A percentile compares a stretch with the other conserved stretches of the same genome.
These are phyloP conservation scores for Curvularia verruculosa DNA, from an alignment of 2,329 filamentous ascomycete genomes.

Conservation along the genomic window DNA sequence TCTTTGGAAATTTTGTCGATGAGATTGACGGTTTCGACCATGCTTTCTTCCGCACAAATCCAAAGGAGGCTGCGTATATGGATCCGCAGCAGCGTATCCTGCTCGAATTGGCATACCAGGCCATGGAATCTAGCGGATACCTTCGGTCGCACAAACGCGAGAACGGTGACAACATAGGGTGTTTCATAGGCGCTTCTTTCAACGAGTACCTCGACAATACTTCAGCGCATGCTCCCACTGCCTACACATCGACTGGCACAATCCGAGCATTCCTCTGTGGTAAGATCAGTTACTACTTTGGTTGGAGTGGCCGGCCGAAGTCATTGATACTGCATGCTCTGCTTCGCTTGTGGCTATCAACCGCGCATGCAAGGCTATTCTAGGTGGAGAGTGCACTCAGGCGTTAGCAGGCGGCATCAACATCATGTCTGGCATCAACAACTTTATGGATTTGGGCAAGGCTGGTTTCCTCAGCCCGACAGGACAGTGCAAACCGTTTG, in stretches of 20 bases:
- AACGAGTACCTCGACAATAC: constrained; percentile 36
- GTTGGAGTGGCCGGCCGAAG: constrained; percentile 31
- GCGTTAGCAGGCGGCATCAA: constrained; percentile 41
- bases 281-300: constrained; percentile 31
- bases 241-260: constrained; percentile 23
- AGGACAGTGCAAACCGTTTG: constrained; percentile 54
- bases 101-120: constrained; percentile 36
- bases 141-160: constrained; percentile 1
- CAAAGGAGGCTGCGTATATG: constrained; percentile 26
- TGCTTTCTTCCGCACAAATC: constrained; percentile 28
- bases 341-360: constrained; percentile 39
- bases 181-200: constrained; percentile 38
- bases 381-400: background rate
- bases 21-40: constrained; percentile 38
- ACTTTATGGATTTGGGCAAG: constrained; percentile 43
- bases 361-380: constrained; percentile 32
- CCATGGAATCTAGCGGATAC: constrained; percentile 46
- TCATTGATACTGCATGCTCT: constrained; percentile 46
- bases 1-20: constrained; percentile 4
- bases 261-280: constrained; percentile 27
- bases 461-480: constrained; percentile 53
- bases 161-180: constrained; percentile 27
- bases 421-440: constrained; percentile 39
- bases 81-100: constrained; percentile 34
- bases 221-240: constrained; percentile 12